Percentiles rank a stretch among this genome's conserved stretches.
phyloP scores from a whole-genome alignment of 768 basidiomycete species.

The Boletus eberwhitei region DNA sequence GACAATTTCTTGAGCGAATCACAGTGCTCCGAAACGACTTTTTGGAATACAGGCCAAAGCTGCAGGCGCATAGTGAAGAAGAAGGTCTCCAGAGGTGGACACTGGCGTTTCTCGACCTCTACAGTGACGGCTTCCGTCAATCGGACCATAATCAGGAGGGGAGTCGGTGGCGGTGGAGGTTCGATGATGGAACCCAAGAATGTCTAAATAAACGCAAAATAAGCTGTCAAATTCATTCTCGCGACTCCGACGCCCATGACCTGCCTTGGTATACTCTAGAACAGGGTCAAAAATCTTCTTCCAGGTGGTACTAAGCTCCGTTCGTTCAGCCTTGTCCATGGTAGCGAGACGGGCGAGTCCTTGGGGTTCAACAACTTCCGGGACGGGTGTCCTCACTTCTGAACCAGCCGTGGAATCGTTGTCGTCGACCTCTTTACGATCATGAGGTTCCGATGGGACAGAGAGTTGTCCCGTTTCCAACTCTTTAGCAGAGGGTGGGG shows the following conservation, averaged over 20 bases:
- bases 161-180: constrained; percentile 67
- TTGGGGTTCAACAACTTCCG: constrained; percentile 26
- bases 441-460: constrained; percentile 41
- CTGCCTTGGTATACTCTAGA: constrained; percentile 77
- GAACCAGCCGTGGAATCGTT: constrained; percentile 45
- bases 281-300: constrained; percentile 92
- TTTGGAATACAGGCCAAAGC: constrained; percentile 95
- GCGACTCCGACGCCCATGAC: constrained; percentile 12
- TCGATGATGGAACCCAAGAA: constrained; percentile 71
- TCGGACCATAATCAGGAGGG: constrained; percentile 88
- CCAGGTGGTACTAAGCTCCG: constrained; percentile 68
- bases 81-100: constrained; percentile 77
- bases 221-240: not conserved
- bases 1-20: constrained; percentile 81
- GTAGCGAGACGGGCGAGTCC: constrained; percentile 28
- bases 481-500: constrained; percentile 34
- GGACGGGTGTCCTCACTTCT: constrained; percentile 42
- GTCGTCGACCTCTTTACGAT: constrained; percentile 35
- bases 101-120: constrained; percentile 74
- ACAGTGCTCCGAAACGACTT: constrained; percentile 77
- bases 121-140: constrained; percentile 77
- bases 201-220: constrained; percentile 37
- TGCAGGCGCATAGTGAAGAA: constrained; percentile 76
- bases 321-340: constrained; percentile 57
- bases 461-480: constrained; percentile 34